phyloP scores from a whole-genome alignment of 1,139 yeast genomes.

The Eremothecium sinecaudum region DNA sequence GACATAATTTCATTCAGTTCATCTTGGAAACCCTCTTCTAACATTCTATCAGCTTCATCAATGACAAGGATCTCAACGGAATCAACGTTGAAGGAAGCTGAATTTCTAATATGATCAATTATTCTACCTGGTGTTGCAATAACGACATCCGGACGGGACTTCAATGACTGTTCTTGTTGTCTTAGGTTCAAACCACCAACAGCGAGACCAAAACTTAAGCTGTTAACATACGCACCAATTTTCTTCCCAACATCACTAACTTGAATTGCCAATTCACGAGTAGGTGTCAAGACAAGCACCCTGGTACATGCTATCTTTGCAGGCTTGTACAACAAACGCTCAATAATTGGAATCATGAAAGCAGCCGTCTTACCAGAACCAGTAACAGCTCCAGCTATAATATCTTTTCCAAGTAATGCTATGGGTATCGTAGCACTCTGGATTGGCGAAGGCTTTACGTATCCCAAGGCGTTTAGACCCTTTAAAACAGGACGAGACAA shows the following conservation, averaged over 20 bases:
- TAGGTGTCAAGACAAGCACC: slow-evolving; percentile 84
- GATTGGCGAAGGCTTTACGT: slow-evolving; percentile 81
- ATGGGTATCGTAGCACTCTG: slow-evolving; percentile 91
- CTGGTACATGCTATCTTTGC: slow-evolving; percentile 77
- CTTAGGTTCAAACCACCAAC: slow-evolving; percentile 95
- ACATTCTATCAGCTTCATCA: slow-evolving; percentile 98
- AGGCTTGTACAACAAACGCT: slow-evolving; percentile 83
- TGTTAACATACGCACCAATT: slow-evolving; percentile 65
- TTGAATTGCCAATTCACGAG: slow-evolving; percentile 96
- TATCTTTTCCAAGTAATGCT: slow-evolving; percentile 83
- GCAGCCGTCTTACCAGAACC: slow-evolving; percentile 99
- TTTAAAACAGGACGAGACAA: slow-evolving; percentile 84
- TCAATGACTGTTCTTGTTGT: slow-evolving; percentile 89
- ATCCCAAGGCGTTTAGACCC: slow-evolving; percentile 73
- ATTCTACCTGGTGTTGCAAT: slow-evolving; percentile 96
- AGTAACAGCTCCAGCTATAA: slow-evolving; percentile 98
- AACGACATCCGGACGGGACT: slow-evolving; percentile 87
- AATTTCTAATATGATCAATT: slow-evolving; percentile 91
- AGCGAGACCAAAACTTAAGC: slow-evolving; percentile 78
- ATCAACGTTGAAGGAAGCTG: slow-evolving; percentile 87
- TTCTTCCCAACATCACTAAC: slow-evolving; percentile 89
- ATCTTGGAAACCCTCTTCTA: slow-evolving; percentile 96
- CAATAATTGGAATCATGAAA: slow-evolving; percentile 89
- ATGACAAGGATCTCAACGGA: slow-evolving; percentile 83
- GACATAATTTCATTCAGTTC: slow-evolving; percentile 85